Evolutionary conservation across 78 protist genomes (phyloP).

Genomic region (Pelomyxa schiedti): DNA sequence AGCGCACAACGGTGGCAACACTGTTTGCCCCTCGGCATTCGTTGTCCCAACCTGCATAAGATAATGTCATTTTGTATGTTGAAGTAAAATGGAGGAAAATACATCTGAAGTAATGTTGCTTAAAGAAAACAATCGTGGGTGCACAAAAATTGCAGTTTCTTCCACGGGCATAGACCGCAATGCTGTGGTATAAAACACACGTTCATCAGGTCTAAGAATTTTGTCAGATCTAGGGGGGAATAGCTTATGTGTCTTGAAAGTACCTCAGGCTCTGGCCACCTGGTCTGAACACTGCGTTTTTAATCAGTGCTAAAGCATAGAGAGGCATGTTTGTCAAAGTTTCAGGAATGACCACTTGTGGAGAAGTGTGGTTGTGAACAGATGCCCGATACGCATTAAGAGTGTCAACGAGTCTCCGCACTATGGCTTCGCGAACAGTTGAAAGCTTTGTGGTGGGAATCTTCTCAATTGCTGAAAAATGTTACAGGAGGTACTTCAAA

Average conservation of each 20-base stretch:
- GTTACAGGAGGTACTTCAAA: too few species aligned
- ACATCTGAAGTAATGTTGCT: background rate
- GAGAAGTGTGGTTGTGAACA: background rate
- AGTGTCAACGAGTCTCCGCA: constrained; percentile 34
- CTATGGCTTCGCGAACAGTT: constrained; percentile 44
- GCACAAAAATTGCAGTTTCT: background rate
- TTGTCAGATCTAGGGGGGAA: too few species aligned
- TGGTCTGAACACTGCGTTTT: constrained; percentile 32
- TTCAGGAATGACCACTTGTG: constrained; percentile 43
- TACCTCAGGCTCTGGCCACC: too few species aligned
- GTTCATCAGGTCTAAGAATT: background rate
- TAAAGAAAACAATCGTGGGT: background rate
- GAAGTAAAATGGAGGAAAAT: too few species aligned
- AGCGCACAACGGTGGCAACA: background rate
- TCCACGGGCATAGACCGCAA: background rate
- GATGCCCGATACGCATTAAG: constrained; percentile 27
- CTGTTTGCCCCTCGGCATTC: background rate
- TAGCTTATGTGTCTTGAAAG: too few species aligned
- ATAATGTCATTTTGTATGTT: too few species aligned
- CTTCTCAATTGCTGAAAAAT: too few species aligned
- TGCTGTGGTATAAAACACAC: background rate
- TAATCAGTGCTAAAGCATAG: constrained; percentile 41
- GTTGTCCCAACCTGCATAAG: background rate
- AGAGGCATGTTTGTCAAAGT: constrained; percentile 47
- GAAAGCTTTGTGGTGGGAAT: too few species aligned